These are phyloP conservation scores for Boletus patriciae DNA, from an alignment of 768 basidiomycete species.

Conservation along the genomic window DNA sequence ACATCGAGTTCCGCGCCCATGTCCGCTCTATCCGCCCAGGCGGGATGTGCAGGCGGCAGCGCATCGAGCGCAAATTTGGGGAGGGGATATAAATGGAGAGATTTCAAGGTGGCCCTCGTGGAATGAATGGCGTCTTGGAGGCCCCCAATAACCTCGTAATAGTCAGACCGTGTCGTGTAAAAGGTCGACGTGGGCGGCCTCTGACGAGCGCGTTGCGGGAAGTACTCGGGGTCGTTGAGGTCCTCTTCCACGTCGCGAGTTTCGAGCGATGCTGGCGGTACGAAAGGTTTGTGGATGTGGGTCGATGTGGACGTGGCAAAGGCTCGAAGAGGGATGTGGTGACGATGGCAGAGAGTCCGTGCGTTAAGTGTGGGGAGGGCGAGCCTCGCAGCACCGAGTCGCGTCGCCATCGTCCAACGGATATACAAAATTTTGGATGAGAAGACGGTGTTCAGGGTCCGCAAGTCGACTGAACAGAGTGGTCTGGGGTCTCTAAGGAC, in stretches of 20 bases:
- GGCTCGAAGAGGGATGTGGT: slow-evolving; percentile 2
- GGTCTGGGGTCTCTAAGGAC: slow-evolving; percentile 18
- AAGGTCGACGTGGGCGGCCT: slow-evolving; percentile 72
- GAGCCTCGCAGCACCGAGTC: slow-evolving; percentile 7
- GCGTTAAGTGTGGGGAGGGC: slow-evolving; percentile 2
- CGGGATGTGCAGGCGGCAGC: slow-evolving; percentile 56
- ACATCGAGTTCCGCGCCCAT: slow-evolving; percentile 58
- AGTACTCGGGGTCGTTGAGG: slow-evolving; percentile 4
- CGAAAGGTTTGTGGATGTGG: slow-evolving; percentile 16
- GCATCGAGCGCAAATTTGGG: slow-evolving; percentile 64
- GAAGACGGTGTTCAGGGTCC: slow-evolving; percentile 22
- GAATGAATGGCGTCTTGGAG: slow-evolving; percentile 64
- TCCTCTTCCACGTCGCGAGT: slow-evolving; percentile 5
- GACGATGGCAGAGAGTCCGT: slow-evolving; percentile 6
- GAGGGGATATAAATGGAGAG: slow-evolving; percentile 73
- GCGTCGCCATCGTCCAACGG: slow-evolving; percentile 10
- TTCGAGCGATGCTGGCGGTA: slow-evolving; percentile 29
- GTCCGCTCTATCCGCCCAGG: slow-evolving; percentile 68
- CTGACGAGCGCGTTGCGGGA: slow-evolving; percentile 11
- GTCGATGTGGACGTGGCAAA: slow-evolving; percentile 9
- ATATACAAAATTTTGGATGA: slow-evolving; percentile 3
- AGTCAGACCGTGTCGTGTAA: slow-evolving; percentile 77
- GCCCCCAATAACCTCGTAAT: slow-evolving; percentile 67
- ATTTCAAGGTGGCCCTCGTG: slow-evolving; percentile 58
- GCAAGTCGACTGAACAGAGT: background rate